Percentiles rank a stretch among this genome's conserved stretches.
Evolutionary conservation across 164 flowering plant genomes (phyloP).

Genomic region (Magnolia kwangsiensis): DNA sequence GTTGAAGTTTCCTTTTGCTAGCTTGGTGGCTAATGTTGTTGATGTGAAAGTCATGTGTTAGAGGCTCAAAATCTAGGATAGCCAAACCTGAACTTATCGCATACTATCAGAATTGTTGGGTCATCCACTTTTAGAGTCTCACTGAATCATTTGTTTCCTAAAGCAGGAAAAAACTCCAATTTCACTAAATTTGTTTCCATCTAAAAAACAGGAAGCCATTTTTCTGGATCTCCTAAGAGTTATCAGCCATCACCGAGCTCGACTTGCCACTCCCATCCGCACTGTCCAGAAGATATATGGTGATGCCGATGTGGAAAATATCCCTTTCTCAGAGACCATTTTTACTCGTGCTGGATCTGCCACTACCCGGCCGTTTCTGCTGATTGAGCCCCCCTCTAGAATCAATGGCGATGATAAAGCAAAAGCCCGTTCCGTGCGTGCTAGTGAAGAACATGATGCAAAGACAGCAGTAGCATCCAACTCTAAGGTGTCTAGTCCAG

Average conservation of each 20-base stretch:
- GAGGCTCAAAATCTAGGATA: no score
- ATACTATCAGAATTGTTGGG: no score
- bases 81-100: no score
- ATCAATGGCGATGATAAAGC: conserved; percentile 46
- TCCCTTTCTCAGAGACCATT: conserved; percentile 48
- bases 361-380: conserved; percentile 32
- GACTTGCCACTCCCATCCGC: conserved; percentile 95
- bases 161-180: no score
- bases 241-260: conserved; percentile 91
- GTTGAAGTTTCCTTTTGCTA: no score
- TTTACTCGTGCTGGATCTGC: conserved; percentile 30
- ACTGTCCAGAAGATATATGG: conserved; percentile 77
- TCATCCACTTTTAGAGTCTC: no score
- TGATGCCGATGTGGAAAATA: conserved; percentile 48
- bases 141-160: no score
- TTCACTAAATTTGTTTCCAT: conserved; percentile 4
- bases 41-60: no score
- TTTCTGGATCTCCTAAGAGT: conserved; percentile 91
- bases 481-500: conserved; percentile 8
- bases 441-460: conserved; percentile 40
- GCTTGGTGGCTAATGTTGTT: no score
- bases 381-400: conserved; percentile 53
- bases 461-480: conserved; percentile 13
- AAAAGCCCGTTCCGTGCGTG: conserved; percentile 39
- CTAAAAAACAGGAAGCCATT: conserved; percentile 69